Evolutionary conservation across 306 rosid genomes (phyloP), one percentile per base, ranked within the genome.

Genomic region (Biancaea sappan): DNA sequence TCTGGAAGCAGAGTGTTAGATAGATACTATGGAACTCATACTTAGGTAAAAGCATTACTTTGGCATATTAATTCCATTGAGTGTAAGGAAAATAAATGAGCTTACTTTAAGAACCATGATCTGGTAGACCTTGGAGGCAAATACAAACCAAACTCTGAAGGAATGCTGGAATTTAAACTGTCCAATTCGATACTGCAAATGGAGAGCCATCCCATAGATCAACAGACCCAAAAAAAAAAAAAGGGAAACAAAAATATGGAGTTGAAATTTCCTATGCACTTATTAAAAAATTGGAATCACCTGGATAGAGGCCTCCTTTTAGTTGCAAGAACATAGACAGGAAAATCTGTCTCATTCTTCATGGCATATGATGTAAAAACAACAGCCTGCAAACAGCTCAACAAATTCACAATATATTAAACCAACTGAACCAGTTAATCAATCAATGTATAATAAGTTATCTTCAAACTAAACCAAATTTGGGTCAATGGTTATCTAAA

Each of bases 91-190:
- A 59, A 73, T 58, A 73, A 76, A 65, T 52, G 32, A 77, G 81
- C 92, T 89, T 86, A 94, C 98, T 81, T 90, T 65, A 90, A 78
- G 89, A 91, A 88, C 97, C 97, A 94, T 28, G 98, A 91, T 78
- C 85, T 70, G 47, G 73, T 86, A 41, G 91, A 88, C 71, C 83
- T 84, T 69, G 98, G 89, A 59, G 82, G 90, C 84, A 94, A 85
- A 72, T 76, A 75, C 75, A 87, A 77, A 61, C 98, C 98, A 61
- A 89, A 77, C 69, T 88, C 91, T 25, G 86, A 87, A 78, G 86
- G 90, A 75, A 80, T 76, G 74, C 58, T 77, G 25, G 78, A 80
- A 71, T 78, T 82, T 50, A 80, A 72, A 58, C 77, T 78, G 84
- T 83, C 88, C 35, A 73, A 63, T 77, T 84, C 93, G 78, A 57